These are phyloP conservation scores for Ilyonectria mors-panacis DNA, from an alignment of 2,329 filamentous ascomycete genomes.

Conservation along the genomic window DNA sequence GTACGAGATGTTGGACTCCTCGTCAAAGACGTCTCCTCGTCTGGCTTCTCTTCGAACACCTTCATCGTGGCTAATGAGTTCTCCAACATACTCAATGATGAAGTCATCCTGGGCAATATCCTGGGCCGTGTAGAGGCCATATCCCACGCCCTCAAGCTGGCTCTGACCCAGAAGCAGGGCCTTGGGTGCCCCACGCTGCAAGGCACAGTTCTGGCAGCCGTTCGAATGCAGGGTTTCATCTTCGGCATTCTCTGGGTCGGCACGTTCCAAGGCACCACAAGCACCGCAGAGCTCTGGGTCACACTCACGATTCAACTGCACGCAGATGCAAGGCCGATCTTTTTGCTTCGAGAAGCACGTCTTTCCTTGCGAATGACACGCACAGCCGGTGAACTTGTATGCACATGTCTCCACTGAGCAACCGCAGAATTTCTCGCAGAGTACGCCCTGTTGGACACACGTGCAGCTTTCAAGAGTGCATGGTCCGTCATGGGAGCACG, in stretches of 20 bases:
- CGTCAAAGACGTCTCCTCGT: constrained; percentile 73
- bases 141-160: constrained; percentile 77
- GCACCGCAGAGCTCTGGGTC: constrained; percentile 81
- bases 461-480: constrained; percentile 74
- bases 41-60: constrained; percentile 76
- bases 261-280: constrained; percentile 78
- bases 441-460: constrained; percentile 73
- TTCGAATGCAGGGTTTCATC: constrained; percentile 68
- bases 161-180: constrained; percentile 79
- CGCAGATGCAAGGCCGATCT: constrained; percentile 77
- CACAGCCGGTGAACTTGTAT: constrained; percentile 77
- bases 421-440: constrained; percentile 81
- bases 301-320: constrained; percentile 82
- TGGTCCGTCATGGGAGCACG: constrained; percentile 79
- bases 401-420: constrained; percentile 73
- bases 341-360: constrained; percentile 70
- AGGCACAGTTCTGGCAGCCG: constrained; percentile 79
- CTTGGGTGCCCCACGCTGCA: constrained; percentile 79
- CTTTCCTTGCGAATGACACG: constrained; percentile 73
- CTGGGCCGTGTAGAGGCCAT: constrained; percentile 82
- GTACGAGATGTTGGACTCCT: constrained; percentile 74
- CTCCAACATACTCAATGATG: constrained; percentile 85
- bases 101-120: constrained; percentile 78
- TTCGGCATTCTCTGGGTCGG: constrained; percentile 78
- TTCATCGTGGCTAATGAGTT: constrained; percentile 80